Evolutionary conservation across 352 stramenopile genomes (phyloP).

Genomic region (Peronospora farinosa): DNA sequence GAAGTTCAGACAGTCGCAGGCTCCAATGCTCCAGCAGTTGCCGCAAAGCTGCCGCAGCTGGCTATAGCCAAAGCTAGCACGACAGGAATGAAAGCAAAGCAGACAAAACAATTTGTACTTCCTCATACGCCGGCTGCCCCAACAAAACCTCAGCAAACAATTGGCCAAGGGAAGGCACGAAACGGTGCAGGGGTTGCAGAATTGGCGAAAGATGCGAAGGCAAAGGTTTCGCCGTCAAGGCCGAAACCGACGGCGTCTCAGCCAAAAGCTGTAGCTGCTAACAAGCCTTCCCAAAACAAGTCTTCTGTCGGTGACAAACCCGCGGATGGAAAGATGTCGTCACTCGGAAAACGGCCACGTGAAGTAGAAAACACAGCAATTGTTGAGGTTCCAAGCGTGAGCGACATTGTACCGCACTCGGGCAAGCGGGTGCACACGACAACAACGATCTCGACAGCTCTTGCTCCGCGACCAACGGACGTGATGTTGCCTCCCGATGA

Average conservation of each 20-base stretch:
- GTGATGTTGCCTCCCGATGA: constrained; percentile 51
- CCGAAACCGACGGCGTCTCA: constrained; percentile 1
- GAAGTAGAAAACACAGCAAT: constrained; percentile 30
- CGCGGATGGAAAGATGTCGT: background rate
- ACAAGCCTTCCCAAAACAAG: constrained; percentile 5
- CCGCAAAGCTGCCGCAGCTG: constrained; percentile 1
- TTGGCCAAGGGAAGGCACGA: constrained; percentile 12
- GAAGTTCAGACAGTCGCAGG: constrained; percentile 4
- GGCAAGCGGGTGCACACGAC: constrained; percentile 38
- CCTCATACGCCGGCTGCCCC: constrained; percentile 1
- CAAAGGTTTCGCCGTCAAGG: constrained; percentile 8
- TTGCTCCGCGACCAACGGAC: constrained; percentile 33
- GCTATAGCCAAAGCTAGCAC: constrained; percentile 4
- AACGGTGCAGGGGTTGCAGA: background rate
- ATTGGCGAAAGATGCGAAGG: constrained; percentile 11
- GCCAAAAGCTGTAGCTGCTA: constrained; percentile 7
- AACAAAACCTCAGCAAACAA: constrained; percentile 24
- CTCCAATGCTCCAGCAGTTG: background rate
- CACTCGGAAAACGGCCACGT: constrained; percentile 32
- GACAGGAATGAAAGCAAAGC: constrained; percentile 8
- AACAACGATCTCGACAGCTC: constrained; percentile 40
- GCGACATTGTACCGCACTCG: constrained; percentile 42
- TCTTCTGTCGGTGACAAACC: constrained; percentile 1
- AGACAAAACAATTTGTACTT: constrained; percentile 7
- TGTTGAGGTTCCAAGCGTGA: constrained; percentile 36